Percentiles rank a stretch among this genome's conserved stretches.
These are phyloP conservation scores for Rheum nobile DNA, from an alignment of 148 eudicot genomes.

Conservation along the genomic window DNA sequence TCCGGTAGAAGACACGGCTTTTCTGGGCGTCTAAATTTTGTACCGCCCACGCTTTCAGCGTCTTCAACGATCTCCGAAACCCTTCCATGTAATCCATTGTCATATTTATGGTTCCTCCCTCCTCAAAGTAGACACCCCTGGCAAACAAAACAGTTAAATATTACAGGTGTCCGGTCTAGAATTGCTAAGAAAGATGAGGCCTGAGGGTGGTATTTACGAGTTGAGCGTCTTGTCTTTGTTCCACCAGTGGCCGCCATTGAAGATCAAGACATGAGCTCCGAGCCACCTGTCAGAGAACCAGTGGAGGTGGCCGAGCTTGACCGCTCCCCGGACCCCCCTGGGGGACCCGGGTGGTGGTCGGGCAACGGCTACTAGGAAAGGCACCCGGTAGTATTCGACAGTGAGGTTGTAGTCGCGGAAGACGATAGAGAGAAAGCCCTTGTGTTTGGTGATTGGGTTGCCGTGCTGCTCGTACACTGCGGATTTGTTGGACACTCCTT, in stretches of 20 bases:
- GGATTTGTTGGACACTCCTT: constrained; percentile 44
- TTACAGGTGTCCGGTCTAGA: neutral
- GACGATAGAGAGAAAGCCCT: constrained; percentile 44
- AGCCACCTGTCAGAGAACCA: constrained; percentile 52
- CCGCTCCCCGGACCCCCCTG: constrained; percentile 24
- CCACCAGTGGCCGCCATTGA: constrained; percentile 77
- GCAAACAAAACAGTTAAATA: neutral
- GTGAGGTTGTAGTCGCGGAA: constrained; percentile 56
- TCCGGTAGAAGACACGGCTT: constrained; percentile 46
- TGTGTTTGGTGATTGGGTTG: constrained; percentile 58
- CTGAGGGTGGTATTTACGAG: constrained; percentile 20
- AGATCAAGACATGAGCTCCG: constrained; percentile 37
- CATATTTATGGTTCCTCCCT: constrained; percentile 46
- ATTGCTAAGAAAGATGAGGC: neutral
- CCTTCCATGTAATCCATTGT: constrained; percentile 69
- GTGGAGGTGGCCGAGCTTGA: constrained; percentile 57
- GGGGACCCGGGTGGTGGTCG: constrained; percentile 40
- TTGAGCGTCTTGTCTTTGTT: constrained; percentile 49
- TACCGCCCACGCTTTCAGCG: constrained; percentile 48
- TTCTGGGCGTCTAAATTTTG: constrained; percentile 29
- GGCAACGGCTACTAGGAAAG: constrained; percentile 35
- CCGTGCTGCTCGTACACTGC: constrained; percentile 47
- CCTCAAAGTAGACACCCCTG: constrained; percentile 66
- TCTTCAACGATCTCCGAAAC: constrained; percentile 42
- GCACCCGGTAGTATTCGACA: constrained; percentile 56